Evolutionary conservation across 352 stramenopile genomes (phyloP).

Genomic region (Globisporangium splendens): DNA sequence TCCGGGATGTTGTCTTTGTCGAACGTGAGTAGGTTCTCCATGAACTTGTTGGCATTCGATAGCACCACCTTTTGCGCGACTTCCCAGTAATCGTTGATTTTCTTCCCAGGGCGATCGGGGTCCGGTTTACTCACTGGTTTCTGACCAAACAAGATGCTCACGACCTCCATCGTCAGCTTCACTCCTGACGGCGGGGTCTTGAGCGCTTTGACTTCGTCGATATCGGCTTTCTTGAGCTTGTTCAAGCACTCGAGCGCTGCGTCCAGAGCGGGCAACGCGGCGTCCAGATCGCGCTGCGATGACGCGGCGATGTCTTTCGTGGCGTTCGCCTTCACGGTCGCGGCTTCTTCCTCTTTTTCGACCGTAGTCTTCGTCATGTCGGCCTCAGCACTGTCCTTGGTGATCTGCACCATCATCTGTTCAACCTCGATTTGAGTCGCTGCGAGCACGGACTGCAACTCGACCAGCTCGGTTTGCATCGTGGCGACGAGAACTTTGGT

Average conservation of each 20-base stretch:
- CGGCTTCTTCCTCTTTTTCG: slow-evolving; percentile 86
- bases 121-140: slow-evolving; percentile 88
- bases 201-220: slow-evolving; percentile 90
- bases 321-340: slow-evolving; percentile 79
- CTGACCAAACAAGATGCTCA: slow-evolving; percentile 89
- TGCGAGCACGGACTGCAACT: slow-evolving; percentile 76
- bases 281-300: slow-evolving; percentile 84
- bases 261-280: slow-evolving; percentile 83
- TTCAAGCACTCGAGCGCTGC: slow-evolving; percentile 88
- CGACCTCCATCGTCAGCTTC: slow-evolving; percentile 91
- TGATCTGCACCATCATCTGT: slow-evolving; percentile 90
- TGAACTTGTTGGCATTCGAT: slow-evolving; percentile 91
- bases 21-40: slow-evolving; percentile 86
- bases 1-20: slow-evolving; percentile 94
- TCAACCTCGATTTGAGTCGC: slow-evolving; percentile 81
- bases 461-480: slow-evolving; percentile 84
- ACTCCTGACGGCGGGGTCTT: slow-evolving; percentile 90
- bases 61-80: slow-evolving; percentile 88
- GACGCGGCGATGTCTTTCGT: slow-evolving; percentile 91
- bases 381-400: slow-evolving; percentile 87
- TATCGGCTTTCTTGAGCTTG: slow-evolving; percentile 88
- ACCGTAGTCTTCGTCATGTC: slow-evolving; percentile 84
- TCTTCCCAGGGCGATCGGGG: slow-evolving; percentile 85
- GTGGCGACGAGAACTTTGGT: slow-evolving; percentile 77
- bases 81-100: slow-evolving; percentile 91